phyloP scores from a whole-genome alignment of 2,329 filamentous ascomycete species.

The Karstenula rhodostoma region DNA sequence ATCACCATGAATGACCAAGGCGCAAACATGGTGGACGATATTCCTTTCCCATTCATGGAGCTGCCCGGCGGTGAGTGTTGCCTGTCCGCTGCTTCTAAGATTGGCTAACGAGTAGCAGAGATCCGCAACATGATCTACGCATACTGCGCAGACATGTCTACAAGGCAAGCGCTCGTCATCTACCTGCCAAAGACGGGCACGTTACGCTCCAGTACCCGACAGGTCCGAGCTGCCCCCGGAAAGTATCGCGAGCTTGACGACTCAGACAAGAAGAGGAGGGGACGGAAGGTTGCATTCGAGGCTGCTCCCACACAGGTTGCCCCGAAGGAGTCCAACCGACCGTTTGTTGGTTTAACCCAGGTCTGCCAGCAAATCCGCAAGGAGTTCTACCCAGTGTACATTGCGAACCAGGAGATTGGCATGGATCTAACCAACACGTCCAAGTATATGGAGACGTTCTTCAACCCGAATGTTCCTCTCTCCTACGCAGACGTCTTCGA shows the following conservation, averaged over 20 bases:
- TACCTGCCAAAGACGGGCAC: slow-evolving; percentile 35
- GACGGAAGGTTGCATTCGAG: neutral
- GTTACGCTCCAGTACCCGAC: slow-evolving; percentile 33
- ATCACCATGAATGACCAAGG: slow-evolving; percentile 7
- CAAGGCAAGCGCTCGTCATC: slow-evolving; percentile 34
- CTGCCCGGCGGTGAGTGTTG: slow-evolving; percentile 18
- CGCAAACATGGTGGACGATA: neutral
- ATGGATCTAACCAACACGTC: slow-evolving; percentile 34
- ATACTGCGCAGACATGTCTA: slow-evolving; percentile 13
- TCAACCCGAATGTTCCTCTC: slow-evolving; percentile 13
- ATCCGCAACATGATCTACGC: slow-evolving; percentile 40
- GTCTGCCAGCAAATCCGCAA: slow-evolving; percentile 34
- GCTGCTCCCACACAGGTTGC: neutral
- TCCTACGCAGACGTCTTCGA: neutral
- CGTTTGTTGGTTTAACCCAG: slow-evolving; percentile 36
- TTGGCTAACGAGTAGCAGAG: slow-evolving; percentile 26
- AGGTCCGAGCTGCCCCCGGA: slow-evolving; percentile 27
- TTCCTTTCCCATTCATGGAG: slow-evolving; percentile 17
- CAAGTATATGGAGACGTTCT: slow-evolving; percentile 34
- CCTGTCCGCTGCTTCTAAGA: neutral
- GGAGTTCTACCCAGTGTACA: slow-evolving; percentile 36
- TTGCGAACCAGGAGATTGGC: slow-evolving; percentile 36
- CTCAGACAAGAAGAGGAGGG: slow-evolving; percentile 5
- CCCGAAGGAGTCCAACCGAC: slow-evolving; percentile 28
- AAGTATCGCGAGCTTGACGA: slow-evolving; percentile 3